Conservation (phyloP, 1,139 yeast genomes). For the Diutina neorugosa region DNA sequence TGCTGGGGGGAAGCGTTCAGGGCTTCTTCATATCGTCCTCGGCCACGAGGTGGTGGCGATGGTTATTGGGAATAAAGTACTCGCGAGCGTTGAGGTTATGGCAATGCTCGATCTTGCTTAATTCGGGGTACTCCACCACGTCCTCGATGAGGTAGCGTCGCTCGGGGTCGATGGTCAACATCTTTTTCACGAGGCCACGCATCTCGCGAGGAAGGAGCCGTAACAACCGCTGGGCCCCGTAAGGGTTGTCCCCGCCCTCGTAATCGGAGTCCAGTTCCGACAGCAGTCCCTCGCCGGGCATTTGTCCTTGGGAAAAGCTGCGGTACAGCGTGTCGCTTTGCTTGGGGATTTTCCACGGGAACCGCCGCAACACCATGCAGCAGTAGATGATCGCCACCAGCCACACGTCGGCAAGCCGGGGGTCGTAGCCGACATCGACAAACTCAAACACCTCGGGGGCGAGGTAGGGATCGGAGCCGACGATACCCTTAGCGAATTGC, state of each 20-base stretch:
- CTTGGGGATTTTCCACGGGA: constrained; percentile 95
- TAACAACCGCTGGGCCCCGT: constrained; percentile 15
- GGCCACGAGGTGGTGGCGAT: constrained; percentile 44
- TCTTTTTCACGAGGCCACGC: constrained; percentile 20
- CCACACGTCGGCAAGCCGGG: constrained; percentile 92
- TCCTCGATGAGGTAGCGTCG: constrained; percentile 20
- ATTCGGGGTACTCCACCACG: constrained; percentile 19
- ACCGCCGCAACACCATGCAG: constrained; percentile 87
- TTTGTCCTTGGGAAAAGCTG: constrained; percentile 19
- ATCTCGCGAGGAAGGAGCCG: constrained; percentile 25
- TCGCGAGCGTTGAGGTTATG: constrained; percentile 7
- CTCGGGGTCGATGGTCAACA: constrained; percentile 20
- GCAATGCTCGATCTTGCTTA: constrained; percentile 19
- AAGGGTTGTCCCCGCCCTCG: not conserved
- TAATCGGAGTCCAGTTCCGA: not conserved
- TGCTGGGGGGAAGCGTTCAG: not conserved
- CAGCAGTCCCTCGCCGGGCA: not conserved
- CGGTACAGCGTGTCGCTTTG: constrained; percentile 41
- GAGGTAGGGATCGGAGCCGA: constrained; percentile 94
- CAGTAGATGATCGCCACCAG: constrained; percentile 90
- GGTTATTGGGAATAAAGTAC: constrained; percentile 18
- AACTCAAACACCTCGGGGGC: constrained; percentile 80
- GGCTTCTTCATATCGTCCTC: constrained; percentile 37
- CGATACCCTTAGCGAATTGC: constrained; percentile 51
- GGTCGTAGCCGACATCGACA: constrained; percentile 55